Base-by-base conservation (phyloP, 2,329 filamentous ascomycete genomes). In the Botrytis elliptica region DNA sequence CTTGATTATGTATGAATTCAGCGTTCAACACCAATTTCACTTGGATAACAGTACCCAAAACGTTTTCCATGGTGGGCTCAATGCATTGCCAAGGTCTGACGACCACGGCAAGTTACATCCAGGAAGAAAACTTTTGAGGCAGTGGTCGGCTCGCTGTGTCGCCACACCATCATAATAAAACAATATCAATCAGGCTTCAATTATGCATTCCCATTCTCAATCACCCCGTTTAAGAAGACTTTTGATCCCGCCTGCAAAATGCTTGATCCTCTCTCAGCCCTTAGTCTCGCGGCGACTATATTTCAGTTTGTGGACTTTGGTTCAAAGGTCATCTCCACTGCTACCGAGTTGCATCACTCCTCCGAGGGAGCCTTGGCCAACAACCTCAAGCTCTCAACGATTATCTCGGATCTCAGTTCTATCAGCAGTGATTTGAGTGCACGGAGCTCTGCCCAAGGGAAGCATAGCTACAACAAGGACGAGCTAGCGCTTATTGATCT, bases 291-390 rank as follows among this genome's bases (percentile, higher is more conserved):
- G 18, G 42, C 38, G 29, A 18, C 59, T 64, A 57, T 44, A 14
- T 20, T 71, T 36, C 36, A 64, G 18, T 65, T 64, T 42, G 49
- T 71, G 36, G 59, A 33, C 29, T 71, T 44, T 55, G 20, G 16
- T 16, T 64, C n/a, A 16, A 42, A 64, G 3, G 6, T 55, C 42
- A 40, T 44, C 10, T 29, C 69, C 9, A 29, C 8, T 52, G 59
- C 25, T 57, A 9, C 36, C 12, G 44, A 64, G 44, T 36, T 71
- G 33, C 20, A 64, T 64, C 29, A 55, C 6, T 38, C 42, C 0
- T 36, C 29, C 22, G 9, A 52, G 9, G 59, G 44, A 29, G 49
- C 59, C 36, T 52, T 64, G 42, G 9, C 33, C 10, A 42, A 57
- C 16, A 38, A 64, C 14, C 44, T 71, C 3, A 59, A 64, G 25